Evolutionary conservation across 2,329 filamentous ascomycete species (phyloP).

Genomic region (Aspergillus neotritici): DNA sequence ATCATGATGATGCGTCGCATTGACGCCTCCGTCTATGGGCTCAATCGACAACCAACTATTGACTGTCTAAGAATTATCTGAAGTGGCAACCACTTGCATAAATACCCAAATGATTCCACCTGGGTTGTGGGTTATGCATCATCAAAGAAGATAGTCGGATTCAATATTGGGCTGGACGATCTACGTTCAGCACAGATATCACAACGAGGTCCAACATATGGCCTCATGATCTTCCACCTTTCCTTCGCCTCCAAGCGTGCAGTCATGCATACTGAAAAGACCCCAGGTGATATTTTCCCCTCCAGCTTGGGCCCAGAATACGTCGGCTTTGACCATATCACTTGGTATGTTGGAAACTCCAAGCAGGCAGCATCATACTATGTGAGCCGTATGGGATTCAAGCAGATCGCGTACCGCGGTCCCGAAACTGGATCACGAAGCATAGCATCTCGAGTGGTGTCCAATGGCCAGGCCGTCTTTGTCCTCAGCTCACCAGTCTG

Average conservation of each 20-base stretch:
- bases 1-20: too few species aligned
- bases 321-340: constrained; percentile 74
- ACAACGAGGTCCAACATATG: too few species aligned
- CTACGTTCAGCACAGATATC: too few species aligned
- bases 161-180: too few species aligned
- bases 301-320: constrained; percentile 27
- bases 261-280: not conserved
- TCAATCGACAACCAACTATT: too few species aligned
- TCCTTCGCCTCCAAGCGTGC: not conserved
- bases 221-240: not conserved
- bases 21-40: too few species aligned
- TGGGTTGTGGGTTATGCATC: too few species aligned
- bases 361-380: constrained; percentile 88
- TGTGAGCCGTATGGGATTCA: constrained; percentile 75
- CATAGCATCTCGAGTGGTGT: constrained; percentile 73
- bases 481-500: constrained; percentile 77
- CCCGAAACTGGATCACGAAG: constrained; percentile 78
- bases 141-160: too few species aligned
- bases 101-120: too few species aligned
- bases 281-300: constrained; percentile 14
- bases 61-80: too few species aligned
- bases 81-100: too few species aligned
- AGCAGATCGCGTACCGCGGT: constrained; percentile 70
- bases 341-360: constrained; percentile 90
- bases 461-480: constrained; percentile 70